phyloP scores from a whole-genome alignment of 106 monocot species.

The Allium sativum region DNA sequence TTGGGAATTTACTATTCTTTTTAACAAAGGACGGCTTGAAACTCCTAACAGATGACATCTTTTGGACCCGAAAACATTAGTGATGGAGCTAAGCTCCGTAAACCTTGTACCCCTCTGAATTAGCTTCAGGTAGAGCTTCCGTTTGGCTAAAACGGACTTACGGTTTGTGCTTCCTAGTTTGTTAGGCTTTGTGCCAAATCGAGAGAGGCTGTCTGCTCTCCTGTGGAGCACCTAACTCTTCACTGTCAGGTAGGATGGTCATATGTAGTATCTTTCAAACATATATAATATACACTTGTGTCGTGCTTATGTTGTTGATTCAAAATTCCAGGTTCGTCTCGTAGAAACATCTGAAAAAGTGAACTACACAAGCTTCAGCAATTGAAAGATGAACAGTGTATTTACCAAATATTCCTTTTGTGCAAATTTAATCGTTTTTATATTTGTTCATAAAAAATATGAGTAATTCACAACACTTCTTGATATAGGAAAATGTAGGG shows the following conservation, averaged over 20 bases:
- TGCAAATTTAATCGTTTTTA: not conserved
- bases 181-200: slow-evolving; percentile 99
- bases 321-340: slow-evolving; percentile 61
- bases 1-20: no score
- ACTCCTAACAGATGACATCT: no score
- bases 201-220: slow-evolving; percentile 95
- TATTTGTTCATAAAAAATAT: not conserved
- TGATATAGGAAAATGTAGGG: no score
- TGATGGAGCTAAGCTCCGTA: no score
- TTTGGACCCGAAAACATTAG: no score
- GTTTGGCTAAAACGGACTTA: no score
- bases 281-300: not conserved
- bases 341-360: slow-evolving; percentile 96
- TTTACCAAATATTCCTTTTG: not conserved
- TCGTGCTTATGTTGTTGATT: not conserved
- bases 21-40: no score
- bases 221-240: slow-evolving; percentile 97
- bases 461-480: no score
- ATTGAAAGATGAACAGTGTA: slow-evolving; percentile 94
- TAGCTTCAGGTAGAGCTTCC: no score
- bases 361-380: slow-evolving; percentile 96
- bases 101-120: no score
- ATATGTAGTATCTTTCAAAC: not conserved
- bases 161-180: slow-evolving; percentile 35
- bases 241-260: slow-evolving; percentile 80